A percentile compares a stretch with the other conserved stretches of the same genome.
phyloP scores from a whole-genome alignment of 345 rosid genomes.

The Dipteronia dyeriana region DNA sequence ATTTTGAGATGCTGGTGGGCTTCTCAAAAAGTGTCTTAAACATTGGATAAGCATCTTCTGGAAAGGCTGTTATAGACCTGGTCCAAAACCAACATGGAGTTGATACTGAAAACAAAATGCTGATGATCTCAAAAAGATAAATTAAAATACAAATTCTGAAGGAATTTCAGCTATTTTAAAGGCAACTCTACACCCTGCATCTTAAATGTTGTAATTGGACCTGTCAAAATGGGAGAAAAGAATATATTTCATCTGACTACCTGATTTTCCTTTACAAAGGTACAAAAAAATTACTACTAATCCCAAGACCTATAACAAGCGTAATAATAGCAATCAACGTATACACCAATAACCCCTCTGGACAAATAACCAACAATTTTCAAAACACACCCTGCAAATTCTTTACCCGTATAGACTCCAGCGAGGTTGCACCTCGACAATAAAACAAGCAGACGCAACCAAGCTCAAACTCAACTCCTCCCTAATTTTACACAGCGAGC shows the following conservation, averaged over 20 bases:
- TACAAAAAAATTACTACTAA: conserved; percentile 13
- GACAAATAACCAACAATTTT: conserved; percentile 14
- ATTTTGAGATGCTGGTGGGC: no score
- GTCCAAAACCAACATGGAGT: no score
- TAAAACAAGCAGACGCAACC: conserved; percentile 38
- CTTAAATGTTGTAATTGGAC: not conserved
- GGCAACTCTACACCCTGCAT: not conserved
- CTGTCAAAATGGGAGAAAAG: not conserved
- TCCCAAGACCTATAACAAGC: conserved; percentile 18
- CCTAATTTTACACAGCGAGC: conserved; percentile 20
- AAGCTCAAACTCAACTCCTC: conserved; percentile 12
- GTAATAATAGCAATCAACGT: conserved; percentile 7
- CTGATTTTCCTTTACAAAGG: conserved; percentile 33
- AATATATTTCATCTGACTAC: conserved; percentile 18
- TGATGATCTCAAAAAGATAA: not conserved
- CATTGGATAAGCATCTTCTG: no score
- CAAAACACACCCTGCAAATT: conserved; percentile 19
- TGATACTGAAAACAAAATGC: not conserved
- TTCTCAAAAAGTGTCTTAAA: no score
- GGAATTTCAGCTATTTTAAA: conserved; percentile 3
- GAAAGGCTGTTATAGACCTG: no score
- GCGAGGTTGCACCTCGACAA: conserved; percentile 9
- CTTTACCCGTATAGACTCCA: not conserved
- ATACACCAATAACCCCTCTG: conserved; percentile 29
- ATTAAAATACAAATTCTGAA: not conserved